Evolutionary conservation across 768 basidiomycete species (phyloP).

Genomic region (Suillus occidentalis): DNA sequence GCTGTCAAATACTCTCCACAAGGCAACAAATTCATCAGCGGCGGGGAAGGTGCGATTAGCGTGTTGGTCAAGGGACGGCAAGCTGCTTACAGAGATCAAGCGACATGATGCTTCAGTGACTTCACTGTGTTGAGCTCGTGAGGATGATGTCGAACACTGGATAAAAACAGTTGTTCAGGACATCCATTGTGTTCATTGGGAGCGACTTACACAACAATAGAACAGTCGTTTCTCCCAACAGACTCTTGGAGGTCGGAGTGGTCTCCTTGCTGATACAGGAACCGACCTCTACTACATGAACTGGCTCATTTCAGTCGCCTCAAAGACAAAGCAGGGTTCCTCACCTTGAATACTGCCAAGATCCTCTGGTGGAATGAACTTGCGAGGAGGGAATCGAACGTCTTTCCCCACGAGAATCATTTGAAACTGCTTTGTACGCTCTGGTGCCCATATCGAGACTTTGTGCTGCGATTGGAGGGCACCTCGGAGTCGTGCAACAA

Average conservation of each 20-base stretch:
- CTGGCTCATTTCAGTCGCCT: background rate
- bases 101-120: no score
- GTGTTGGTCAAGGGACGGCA: no score
- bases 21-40: no score
- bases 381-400: slow-evolving; percentile 85
- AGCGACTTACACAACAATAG: slow-evolving; percentile 47
- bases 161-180: slow-evolving; percentile 8
- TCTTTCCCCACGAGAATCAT: slow-evolving; percentile 82
- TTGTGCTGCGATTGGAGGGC: slow-evolving; percentile 64
- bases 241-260: slow-evolving; percentile 64
- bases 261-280: slow-evolving; percentile 53
- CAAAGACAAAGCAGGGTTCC: slow-evolving; percentile 6
- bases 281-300: slow-evolving; percentile 64
- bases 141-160: slow-evolving; percentile 61
- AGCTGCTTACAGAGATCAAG: no score
- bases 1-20: no score
- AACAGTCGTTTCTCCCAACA: slow-evolving; percentile 47
- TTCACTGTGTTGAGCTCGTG: no score
- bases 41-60: no score
- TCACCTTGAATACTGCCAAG: slow-evolving; percentile 73
- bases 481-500: slow-evolving; percentile 65
- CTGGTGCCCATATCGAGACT: slow-evolving; percentile 70
- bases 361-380: slow-evolving; percentile 60
- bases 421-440: slow-evolving; percentile 74
- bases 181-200: background rate